Evolutionary conservation across 1,284 basidiomycete genomes (phyloP), one percentile per base, ranked within the genome.

Genomic region (Ustilago curta): DNA sequence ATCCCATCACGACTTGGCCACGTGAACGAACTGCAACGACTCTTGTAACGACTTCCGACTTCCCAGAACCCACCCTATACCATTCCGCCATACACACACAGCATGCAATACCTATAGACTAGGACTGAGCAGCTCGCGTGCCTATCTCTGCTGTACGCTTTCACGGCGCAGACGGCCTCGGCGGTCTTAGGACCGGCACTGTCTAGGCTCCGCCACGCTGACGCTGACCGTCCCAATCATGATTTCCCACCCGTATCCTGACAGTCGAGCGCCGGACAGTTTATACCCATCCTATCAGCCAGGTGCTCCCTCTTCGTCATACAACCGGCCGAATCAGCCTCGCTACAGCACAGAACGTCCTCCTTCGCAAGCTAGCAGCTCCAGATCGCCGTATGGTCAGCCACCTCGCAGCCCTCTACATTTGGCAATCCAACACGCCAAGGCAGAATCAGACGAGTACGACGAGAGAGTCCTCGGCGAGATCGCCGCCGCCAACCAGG

Each of bases 381-480:
- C 70, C 3, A 31, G 50, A 23, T 45, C 58, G 14, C 45, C 58
- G 2, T 56, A 61, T 40, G 45, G 45, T 14, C 58, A 55, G 16
- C 52, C 66, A 44, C 60, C 61, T n/a, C 59, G 51, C 29, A 66
- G 71, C 19, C 66, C 71, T 14, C 40, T 69, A 18, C 39, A 49
- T 12, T 23, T 47, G 2, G 45, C 47, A 27, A 51, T n/a, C 18
- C 59, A 58, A 12, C 67, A 75, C 31, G n/a, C 35, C 3, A 63
- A 42, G 1, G 53, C 49, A 1, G 61, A 67, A 23, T 71, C 60
- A 42, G 70, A 75, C 43, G 82, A 76, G 42, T 82, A 71, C 65
- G 70, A 65, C 40, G 70, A 70, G 53, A 74, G 71, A 49, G 63
- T 70, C 29, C 67, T 71, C 18, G 76, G 57, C 42, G 75, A 70